These are phyloP conservation scores for Sistotremastrum suecicum DNA, from an alignment of 768 basidiomycete species.

Conservation along the genomic window DNA sequence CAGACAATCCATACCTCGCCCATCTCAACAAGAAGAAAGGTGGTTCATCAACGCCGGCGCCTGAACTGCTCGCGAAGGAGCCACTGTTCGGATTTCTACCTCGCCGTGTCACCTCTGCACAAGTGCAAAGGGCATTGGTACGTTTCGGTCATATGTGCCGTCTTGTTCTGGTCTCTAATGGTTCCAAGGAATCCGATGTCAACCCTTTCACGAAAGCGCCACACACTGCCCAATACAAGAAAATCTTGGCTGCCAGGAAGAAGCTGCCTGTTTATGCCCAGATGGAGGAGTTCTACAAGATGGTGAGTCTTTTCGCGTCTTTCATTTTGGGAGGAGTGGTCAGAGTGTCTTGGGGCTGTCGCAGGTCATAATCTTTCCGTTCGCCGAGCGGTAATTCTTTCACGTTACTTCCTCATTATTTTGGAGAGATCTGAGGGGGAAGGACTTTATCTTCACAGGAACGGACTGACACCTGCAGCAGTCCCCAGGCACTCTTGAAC, in stretches of 20 bases:
- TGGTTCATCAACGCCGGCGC: constrained; percentile 12
- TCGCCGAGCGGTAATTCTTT: neutral
- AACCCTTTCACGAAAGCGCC: constrained; percentile 85
- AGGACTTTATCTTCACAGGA: constrained; percentile 8
- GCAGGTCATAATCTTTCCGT: neutral
- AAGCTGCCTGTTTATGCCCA: constrained; percentile 84
- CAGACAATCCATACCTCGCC: constrained; percentile 43
- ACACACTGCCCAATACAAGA: constrained; percentile 66
- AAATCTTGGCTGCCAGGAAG: constrained; percentile 73
- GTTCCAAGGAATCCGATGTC: constrained; percentile 51
- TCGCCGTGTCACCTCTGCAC: constrained; percentile 46
- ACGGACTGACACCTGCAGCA: neutral
- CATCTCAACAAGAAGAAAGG: constrained; percentile 24
- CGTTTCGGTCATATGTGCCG: constrained; percentile 11
- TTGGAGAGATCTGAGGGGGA: constrained; percentile 14
- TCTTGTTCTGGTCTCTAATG: neutral
- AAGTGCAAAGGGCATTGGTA: constrained; percentile 63
- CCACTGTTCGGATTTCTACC: constrained; percentile 67
- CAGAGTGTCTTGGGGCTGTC: neutral
- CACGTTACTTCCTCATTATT: neutral
- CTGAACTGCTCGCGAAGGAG: constrained; percentile 22
- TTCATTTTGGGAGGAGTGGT: neutral
- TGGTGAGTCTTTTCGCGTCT: constrained; percentile 39
- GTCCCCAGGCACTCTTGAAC: constrained; percentile 2
- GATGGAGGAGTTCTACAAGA: constrained; percentile 85